A percentile compares a stretch with the other conserved stretches of the same genome.
These are phyloP conservation scores for Usnea hakonensis DNA, from an alignment of 495 filamentous ascomycete species.

Conservation along the genomic window DNA sequence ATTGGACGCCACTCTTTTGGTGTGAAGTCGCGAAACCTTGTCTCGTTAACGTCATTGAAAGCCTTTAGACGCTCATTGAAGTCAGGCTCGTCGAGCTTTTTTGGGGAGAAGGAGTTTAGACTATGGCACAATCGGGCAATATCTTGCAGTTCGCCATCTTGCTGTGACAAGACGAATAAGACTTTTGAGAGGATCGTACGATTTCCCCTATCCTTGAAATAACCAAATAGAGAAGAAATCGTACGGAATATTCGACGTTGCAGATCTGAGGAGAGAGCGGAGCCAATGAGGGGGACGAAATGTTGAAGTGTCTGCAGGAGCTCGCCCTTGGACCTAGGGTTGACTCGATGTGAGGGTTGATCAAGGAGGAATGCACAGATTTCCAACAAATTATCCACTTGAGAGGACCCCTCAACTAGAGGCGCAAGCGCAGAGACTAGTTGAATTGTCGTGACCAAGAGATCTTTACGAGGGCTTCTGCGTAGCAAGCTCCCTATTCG, in stretches of 20 bases:
- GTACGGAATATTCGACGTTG: constrained; percentile 53
- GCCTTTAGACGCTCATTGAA: constrained; percentile 73
- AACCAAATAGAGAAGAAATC: constrained; percentile 70
- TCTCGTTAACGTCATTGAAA: constrained; percentile 63
- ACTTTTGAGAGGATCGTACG: constrained; percentile 64
- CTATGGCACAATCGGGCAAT: constrained; percentile 66
- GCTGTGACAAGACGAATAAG: constrained; percentile 56
- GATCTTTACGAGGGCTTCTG: constrained; percentile 55
- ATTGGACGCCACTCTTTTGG: constrained; percentile 85
- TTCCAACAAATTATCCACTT: constrained; percentile 63
- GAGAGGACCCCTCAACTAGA: constrained; percentile 58
- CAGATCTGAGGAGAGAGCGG: constrained; percentile 48
- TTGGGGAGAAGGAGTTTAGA: constrained; percentile 66
- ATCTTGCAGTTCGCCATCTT: constrained; percentile 50
- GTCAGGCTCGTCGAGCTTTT: constrained; percentile 71
- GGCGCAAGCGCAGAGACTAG: constrained; percentile 66
- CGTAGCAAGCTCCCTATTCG: constrained; percentile 60
- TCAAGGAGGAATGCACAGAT: constrained; percentile 73
- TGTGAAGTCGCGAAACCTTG: constrained; percentile 43
- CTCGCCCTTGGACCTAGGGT: constrained; percentile 71
- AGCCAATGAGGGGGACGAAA: constrained; percentile 58
- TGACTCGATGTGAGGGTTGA: constrained; percentile 73
- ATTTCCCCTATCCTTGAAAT: constrained; percentile 71
- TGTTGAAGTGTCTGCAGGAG: constrained; percentile 66
- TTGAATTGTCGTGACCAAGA: constrained; percentile 69